Evolutionary conservation across 495 filamentous ascomycete species (phyloP).

Genomic region (Xylaria bambusicola): DNA sequence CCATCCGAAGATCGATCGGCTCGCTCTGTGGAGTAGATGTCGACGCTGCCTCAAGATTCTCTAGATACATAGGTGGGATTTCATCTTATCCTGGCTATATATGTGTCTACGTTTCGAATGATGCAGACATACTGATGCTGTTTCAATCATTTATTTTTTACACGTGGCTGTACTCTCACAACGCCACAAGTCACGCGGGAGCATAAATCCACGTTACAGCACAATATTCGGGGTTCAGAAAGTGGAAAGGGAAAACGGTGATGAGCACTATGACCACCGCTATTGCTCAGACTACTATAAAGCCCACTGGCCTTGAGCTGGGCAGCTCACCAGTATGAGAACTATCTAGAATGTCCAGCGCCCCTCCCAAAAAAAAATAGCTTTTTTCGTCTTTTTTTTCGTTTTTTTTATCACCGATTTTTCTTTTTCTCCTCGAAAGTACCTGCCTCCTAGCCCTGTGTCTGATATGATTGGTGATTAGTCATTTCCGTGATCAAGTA

Average conservation of each 20-base stretch:
- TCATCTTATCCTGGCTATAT: neutral
- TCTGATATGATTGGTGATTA: neutral
- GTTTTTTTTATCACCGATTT: constrained; percentile 9
- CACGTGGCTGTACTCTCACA: too few relatives aligned
- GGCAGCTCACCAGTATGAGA: constrained; percentile 25
- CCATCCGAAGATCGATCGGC: constrained; percentile 30
- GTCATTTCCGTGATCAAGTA: neutral
- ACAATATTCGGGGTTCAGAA: neutral
- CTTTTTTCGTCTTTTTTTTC: constrained; percentile 25
- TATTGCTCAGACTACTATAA: constrained; percentile 36
- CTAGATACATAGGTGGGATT: constrained; percentile 17
- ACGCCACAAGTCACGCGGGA: too few relatives aligned
- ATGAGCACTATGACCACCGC: constrained; percentile 17
- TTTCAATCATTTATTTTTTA: neutral
- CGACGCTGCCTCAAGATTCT: constrained; percentile 21
- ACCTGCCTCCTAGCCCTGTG: neutral
- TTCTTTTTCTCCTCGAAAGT: neutral
- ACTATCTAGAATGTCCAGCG: constrained; percentile 28
- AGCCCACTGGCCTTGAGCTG: constrained; percentile 23
- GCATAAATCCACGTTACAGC: neutral
- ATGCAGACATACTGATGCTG: constrained; percentile 7
- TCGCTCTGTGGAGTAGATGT: neutral
- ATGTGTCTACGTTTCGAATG: constrained; percentile 14
- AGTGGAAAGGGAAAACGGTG: constrained; percentile 26
- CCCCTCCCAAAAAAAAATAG: constrained; percentile 19